phyloP scores from a whole-genome alignment of 495 filamentous ascomycete genomes.

The Bryoglossum gracile region DNA sequence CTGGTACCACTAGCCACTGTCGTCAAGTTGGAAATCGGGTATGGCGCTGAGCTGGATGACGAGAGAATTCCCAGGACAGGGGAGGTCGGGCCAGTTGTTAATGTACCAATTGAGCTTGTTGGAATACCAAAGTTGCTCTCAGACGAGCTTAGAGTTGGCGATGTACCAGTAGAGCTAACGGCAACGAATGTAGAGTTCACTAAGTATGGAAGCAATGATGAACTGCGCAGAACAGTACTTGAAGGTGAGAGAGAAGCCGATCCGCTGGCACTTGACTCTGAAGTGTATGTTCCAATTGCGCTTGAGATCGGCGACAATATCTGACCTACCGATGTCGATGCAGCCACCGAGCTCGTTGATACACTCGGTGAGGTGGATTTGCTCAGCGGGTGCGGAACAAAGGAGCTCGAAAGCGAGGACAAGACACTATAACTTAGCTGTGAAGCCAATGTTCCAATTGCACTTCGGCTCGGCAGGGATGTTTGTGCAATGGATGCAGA shows the following conservation, averaged over 20 bases:
- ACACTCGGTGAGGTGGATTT: too few species aligned
- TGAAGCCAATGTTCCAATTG: too few species aligned
- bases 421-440: too few species aligned
- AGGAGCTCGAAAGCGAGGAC: too few species aligned
- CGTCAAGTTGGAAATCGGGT: slow-evolving; percentile 3
- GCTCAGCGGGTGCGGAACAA: too few species aligned
- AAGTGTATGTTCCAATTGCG: background rate
- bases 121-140: background rate
- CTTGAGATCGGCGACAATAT: background rate
- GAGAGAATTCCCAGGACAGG: background rate
- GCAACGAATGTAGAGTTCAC: slow-evolving; percentile 1
- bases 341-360: too few species aligned
- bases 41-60: slow-evolving; percentile 2
- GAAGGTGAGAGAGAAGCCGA: background rate
- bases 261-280: background rate
- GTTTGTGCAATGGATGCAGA: too few species aligned
- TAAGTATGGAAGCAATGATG: background rate
- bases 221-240: background rate
- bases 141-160: background rate
- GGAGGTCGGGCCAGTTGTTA: background rate
- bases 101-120: background rate
- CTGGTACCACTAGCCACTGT: background rate
- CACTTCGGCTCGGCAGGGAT: too few species aligned
- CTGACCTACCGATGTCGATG: background rate
- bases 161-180: background rate